Percentiles rank a stretch among this genome's conserved stretches.
Evolutionary conservation across 495 filamentous ascomycete genomes (phyloP).

Genomic region (Tetracladium marchalianum): DNA sequence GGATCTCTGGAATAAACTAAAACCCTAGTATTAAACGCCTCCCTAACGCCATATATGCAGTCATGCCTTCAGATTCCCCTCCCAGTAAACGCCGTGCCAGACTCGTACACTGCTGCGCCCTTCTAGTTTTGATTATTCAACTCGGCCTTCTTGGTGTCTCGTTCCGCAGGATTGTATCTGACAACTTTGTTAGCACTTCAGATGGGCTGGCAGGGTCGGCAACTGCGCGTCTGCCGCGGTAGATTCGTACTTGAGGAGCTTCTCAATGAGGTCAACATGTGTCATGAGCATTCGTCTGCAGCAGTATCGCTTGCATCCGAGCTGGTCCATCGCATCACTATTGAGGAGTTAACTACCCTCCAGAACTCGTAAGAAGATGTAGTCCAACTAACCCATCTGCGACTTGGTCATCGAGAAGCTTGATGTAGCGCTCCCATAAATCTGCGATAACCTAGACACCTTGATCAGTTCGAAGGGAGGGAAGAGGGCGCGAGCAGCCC

Average conservation of each 20-base stretch:
- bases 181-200: slow-evolving; percentile 1
- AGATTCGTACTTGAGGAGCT: slow-evolving; percentile 68
- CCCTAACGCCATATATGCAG: slow-evolving; percentile 12
- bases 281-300: slow-evolving; percentile 99
- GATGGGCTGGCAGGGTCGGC: background rate
- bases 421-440: slow-evolving; percentile 90
- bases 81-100: slow-evolving; percentile 7
- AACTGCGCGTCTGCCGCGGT: background rate
- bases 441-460: slow-evolving; percentile 75
- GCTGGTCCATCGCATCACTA: slow-evolving; percentile 87
- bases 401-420: slow-evolving; percentile 67
- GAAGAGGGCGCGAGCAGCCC: slow-evolving; percentile 1
- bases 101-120: background rate
- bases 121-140: slow-evolving; percentile 6
- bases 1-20: background rate
- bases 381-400: slow-evolving; percentile 57
- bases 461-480: slow-evolving; percentile 9
- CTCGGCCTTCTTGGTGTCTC: slow-evolving; percentile 19
- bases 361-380: slow-evolving; percentile 8
- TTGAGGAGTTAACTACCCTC: background rate
- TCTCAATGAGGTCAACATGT: slow-evolving; percentile 98
- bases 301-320: slow-evolving; percentile 92
- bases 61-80: slow-evolving; percentile 1
- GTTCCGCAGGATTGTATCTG: slow-evolving; percentile 24
- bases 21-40: slow-evolving; percentile 10